These are phyloP conservation scores for Zymoseptoria crescenta DNA, from an alignment of 2,329 filamentous ascomycete genomes.

Conservation along the genomic window DNA sequence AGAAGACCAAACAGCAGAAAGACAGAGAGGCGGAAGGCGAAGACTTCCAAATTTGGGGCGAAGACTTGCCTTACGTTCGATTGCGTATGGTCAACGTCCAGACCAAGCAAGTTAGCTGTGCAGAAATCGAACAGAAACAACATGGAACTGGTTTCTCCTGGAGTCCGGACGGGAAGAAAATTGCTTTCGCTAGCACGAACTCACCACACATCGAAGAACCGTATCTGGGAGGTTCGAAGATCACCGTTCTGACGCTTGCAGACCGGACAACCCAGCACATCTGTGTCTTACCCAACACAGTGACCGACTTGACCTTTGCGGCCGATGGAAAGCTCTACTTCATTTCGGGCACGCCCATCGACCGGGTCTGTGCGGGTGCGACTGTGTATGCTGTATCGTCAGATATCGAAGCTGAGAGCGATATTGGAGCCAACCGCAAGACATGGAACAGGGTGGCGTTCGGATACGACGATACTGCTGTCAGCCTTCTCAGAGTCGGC, in stretches of 20 bases:
- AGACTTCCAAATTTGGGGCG: slow-evolving; percentile 32
- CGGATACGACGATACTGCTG: slow-evolving; percentile 14
- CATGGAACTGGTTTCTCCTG: slow-evolving; percentile 27
- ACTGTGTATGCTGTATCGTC: slow-evolving; percentile 4
- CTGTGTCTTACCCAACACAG: neutral
- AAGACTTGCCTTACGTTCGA: slow-evolving; percentile 29
- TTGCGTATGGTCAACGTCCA: slow-evolving; percentile 28
- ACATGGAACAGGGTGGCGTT: slow-evolving; percentile 10
- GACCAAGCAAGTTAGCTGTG: slow-evolving; percentile 18
- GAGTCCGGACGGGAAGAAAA: slow-evolving; percentile 20
- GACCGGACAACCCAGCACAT: slow-evolving; percentile 1
- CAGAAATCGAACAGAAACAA: slow-evolving; percentile 8
- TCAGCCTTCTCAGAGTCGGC: slow-evolving; percentile 6
- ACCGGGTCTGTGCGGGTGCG: slow-evolving; percentile 2
- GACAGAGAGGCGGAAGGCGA: slow-evolving; percentile 27
- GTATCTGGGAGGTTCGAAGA: slow-evolving; percentile 15
- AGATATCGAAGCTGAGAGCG: neutral
- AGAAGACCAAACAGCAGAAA: slow-evolving; percentile 28
- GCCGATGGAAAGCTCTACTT: slow-evolving; percentile 6
- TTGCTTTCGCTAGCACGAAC: slow-evolving; percentile 18
- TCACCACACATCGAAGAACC: slow-evolving; percentile 25
- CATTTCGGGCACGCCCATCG: neutral
- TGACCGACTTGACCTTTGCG: slow-evolving; percentile 2
- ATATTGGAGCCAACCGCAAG: neutral
- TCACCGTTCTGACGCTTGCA: slow-evolving; percentile 11